phyloP scores from a whole-genome alignment of 176 grass and related monocot genomes.

The Carex littledalei region DNA sequence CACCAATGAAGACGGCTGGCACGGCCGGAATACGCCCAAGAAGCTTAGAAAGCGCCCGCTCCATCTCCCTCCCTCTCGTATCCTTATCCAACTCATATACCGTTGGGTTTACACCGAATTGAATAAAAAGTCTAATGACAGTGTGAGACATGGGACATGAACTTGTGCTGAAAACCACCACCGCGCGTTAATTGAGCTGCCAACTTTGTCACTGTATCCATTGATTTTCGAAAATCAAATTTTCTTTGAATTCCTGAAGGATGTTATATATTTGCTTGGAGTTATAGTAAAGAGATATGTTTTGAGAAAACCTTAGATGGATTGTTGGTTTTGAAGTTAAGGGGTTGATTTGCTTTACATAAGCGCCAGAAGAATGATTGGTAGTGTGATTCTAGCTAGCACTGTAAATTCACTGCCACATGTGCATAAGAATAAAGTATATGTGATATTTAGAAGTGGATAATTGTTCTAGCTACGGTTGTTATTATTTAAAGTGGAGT shows the following conservation, averaged over 20 bases:
- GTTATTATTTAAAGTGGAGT: background rate
- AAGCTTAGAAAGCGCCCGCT: conserved; percentile 29
- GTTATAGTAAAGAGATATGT: no score
- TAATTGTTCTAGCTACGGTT: background rate
- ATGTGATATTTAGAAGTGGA: background rate
- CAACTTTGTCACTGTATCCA: conserved; percentile 58
- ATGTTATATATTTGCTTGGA: background rate
- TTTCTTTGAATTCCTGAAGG: background rate
- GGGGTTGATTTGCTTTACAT: conserved; percentile 29
- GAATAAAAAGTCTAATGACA: conserved; percentile 37
- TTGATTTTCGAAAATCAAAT: background rate
- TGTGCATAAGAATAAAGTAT: background rate
- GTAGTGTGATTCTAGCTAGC: background rate
- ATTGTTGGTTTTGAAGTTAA: background rate
- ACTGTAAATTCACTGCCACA: background rate
- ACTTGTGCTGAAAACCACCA: conserved; percentile 74
- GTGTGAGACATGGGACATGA: conserved; percentile 91
- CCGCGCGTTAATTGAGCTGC: conserved; percentile 54
- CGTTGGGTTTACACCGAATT: conserved; percentile 40
- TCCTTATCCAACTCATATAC: conserved; percentile 50
- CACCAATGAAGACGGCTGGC: conserved; percentile 52
- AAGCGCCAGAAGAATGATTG: background rate
- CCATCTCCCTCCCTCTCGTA: conserved; percentile 28
- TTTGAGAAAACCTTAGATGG: no score
- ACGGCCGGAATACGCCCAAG: conserved; percentile 20